Conservation (phyloP, 768 basidiomycete species). For the Termitomyces sp. region DNA sequence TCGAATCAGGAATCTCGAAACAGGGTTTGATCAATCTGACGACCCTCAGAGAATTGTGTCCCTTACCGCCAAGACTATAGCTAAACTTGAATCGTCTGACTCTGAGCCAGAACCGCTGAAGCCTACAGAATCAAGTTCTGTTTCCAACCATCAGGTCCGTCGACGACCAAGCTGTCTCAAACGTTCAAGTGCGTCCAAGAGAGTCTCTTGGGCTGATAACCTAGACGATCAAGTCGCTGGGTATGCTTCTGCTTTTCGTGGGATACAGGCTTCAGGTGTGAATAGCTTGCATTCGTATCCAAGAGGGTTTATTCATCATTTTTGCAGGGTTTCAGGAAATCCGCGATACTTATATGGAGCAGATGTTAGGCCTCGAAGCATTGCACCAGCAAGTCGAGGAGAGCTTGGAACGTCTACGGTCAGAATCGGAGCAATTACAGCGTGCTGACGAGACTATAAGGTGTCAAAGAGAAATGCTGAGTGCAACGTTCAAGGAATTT, state of each 20-base stretch:
- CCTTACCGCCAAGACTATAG: neutral
- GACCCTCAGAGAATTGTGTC: constrained; percentile 17
- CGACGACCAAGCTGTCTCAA: constrained; percentile 64
- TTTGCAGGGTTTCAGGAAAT: constrained; percentile 46
- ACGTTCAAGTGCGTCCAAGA: constrained; percentile 51
- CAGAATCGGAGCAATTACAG: constrained; percentile 39
- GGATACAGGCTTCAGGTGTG: constrained; percentile 33
- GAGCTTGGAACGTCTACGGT: constrained; percentile 35
- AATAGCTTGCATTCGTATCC: neutral
- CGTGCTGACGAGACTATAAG: constrained; percentile 38
- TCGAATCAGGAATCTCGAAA: constrained; percentile 18
- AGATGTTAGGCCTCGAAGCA: constrained; percentile 53
- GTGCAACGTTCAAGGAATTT: constrained; percentile 35
- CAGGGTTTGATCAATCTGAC: constrained; percentile 17
- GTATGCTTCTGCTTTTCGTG: constrained; percentile 33
- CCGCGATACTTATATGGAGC: constrained; percentile 52
- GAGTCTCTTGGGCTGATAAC: constrained; percentile 74
- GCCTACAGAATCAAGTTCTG: neutral
- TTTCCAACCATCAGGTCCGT: constrained; percentile 25
- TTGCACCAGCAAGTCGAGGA: constrained; percentile 51
- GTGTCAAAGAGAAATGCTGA: constrained; percentile 32
- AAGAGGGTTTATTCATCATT: neutral
- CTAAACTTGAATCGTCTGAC: neutral
- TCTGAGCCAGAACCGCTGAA: neutral
- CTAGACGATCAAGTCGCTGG: constrained; percentile 52